Base-by-base conservation (phyloP, 2,329 filamentous ascomycete genomes). In the Trichoderma polysporum region DNA sequence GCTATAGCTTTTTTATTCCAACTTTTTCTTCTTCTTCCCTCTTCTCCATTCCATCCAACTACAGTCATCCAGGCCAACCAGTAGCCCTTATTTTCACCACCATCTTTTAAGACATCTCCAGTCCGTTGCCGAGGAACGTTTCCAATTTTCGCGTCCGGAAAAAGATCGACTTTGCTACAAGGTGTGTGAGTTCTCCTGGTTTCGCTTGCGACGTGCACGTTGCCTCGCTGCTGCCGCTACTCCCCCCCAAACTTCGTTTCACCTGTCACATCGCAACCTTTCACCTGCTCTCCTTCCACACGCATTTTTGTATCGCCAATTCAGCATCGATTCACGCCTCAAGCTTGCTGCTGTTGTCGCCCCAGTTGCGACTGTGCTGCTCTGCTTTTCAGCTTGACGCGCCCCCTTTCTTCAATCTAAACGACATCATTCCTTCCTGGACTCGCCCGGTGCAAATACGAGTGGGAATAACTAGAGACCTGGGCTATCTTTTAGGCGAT, bases 1-100 rank as follows among this genome's bases (percentile, higher is more conserved):
- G 66, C 68, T 68, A 70, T 68, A 72, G 64, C 73, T 68, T 50
- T 58, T 68, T 73, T 73, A 66, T 75, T 73, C 72, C 62, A 54
- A 58, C 60, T 66, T 70, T 68, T 67, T 68, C 63, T 52, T 70
- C 58, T 22, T n/a, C 9, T 31, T 33, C 13, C 19, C 33, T 33
- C 33, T 45, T 22, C 39, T 63, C 37, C 61, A 65, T 58, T 53
- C 49, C 59, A 57, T 45, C 45, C 61, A 59, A 54, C 56, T 49
- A 45, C 50, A 47, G 25, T 41, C 56, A 45, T 33, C 50, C 31
- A 45, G 49, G 67, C 62, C 63, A 45, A 39, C 50, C 39, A 54
- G 39, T 53, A 56, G 63, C 67, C 53, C 35, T 52, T 50, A 47
- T 62, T 56, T 62, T 53, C 45, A 64, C 56, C 54, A 53, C 54